Conservation (phyloP, 768 basidiomycete genomes). For the Tricholoma bakamatsutake region DNA sequence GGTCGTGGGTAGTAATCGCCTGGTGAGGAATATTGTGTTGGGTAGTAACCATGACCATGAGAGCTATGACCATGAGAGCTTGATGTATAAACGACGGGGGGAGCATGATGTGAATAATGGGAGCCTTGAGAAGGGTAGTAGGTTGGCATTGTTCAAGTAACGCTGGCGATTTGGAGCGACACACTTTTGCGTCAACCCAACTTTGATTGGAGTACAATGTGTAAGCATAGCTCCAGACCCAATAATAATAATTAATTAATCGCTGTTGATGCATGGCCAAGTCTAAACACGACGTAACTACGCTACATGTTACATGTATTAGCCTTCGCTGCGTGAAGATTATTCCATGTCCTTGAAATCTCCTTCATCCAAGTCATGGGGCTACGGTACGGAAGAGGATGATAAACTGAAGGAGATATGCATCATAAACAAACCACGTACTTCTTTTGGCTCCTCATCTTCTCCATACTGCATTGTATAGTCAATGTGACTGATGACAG, state of each 20-base stretch:
- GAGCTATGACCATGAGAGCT: constrained; percentile 17
- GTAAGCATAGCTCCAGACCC: too few relatives aligned
- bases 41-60: constrained; percentile 8
- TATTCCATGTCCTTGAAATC: constrained; percentile 78
- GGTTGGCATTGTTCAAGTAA: constrained; percentile 16
- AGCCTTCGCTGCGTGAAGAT: neutral
- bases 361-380: constrained; percentile 89
- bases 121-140: constrained; percentile 37
- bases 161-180: neutral
- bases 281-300: neutral
- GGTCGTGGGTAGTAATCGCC: constrained; percentile 11
- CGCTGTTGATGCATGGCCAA: neutral
- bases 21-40: constrained; percentile 8
- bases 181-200: too few relatives aligned
- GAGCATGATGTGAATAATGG: constrained; percentile 13
- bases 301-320: neutral
- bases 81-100: constrained; percentile 29
- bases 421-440: constrained; percentile 23
- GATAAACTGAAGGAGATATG: constrained; percentile 4
- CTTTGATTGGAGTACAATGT: too few relatives aligned
- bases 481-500: constrained; percentile 92
- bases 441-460: constrained; percentile 96
- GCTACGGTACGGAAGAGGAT: constrained; percentile 35
- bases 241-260: too few relatives aligned
- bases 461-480: constrained; percentile 99